A percentile compares a stretch with the other conserved stretches of the same genome.
These are phyloP conservation scores for Blastomyces parvus DNA, from an alignment of 2,329 filamentous ascomycete species.

Conservation along the genomic window DNA sequence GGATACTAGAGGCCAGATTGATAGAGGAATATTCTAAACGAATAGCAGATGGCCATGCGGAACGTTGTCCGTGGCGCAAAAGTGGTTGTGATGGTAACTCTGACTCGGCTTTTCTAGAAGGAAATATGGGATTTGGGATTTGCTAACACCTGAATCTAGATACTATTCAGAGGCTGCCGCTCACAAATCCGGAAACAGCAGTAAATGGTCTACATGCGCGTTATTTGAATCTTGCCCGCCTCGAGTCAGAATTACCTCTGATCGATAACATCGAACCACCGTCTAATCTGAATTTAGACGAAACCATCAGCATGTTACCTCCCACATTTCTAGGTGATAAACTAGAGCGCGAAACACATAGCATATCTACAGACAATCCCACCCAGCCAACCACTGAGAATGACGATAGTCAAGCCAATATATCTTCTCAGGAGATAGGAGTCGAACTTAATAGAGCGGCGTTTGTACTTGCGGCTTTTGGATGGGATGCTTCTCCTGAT, in stretches of 20 bases:
- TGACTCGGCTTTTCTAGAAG: neutral
- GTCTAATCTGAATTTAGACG: conserved; percentile 26
- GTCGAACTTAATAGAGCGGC: conserved; percentile 49
- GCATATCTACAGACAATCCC: neutral
- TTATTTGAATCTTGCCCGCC: conserved; percentile 47
- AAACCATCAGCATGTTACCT: conserved; percentile 24
- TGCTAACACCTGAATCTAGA: conserved; percentile 31
- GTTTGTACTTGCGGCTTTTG: conserved; percentile 59
- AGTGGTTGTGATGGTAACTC: conserved; percentile 71
- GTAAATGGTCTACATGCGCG: conserved; percentile 51
- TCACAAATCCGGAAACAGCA: conserved; percentile 53
- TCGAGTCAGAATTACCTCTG: conserved; percentile 31
- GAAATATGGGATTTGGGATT: neutral
- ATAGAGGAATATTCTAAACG: conserved; percentile 66
- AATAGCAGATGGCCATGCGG: conserved; percentile 64
- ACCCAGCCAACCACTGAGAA: neutral
- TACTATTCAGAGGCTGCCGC: conserved; percentile 56
- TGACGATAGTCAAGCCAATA: neutral
- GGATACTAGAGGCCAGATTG: conserved; percentile 48
- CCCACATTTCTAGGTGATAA: conserved; percentile 13
- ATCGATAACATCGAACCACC: conserved; percentile 25
- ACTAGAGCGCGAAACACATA: neutral
- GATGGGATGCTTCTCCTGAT: conserved; percentile 59
- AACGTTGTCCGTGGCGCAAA: conserved; percentile 76
- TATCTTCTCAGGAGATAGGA: neutral